Conservation (phyloP, 805 yeast genomes). For the Starmerella tilneyi region DNA sequence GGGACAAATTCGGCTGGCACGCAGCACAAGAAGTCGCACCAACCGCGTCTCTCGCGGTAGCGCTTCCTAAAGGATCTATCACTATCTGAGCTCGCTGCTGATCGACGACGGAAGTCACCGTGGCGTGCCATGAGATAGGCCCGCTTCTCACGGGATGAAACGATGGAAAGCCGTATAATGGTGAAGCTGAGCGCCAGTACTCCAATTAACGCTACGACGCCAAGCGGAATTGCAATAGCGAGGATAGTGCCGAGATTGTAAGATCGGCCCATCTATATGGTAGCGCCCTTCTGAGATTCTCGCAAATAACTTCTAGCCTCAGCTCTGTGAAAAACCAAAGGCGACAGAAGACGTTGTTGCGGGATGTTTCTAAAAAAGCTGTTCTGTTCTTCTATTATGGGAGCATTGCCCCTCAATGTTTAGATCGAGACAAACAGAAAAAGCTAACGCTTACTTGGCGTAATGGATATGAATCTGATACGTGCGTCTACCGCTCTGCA, state of each 20-base stretch:
- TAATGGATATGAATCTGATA: neutral
- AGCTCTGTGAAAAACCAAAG: too few species aligned
- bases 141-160: slow-evolving; percentile 3
- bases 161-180: slow-evolving; percentile 7
- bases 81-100: neutral
- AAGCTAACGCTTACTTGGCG: too few species aligned
- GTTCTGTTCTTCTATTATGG: too few species aligned
- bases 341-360: too few species aligned
- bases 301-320: neutral
- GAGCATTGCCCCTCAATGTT: too few species aligned
- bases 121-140: slow-evolving; percentile 7
- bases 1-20: neutral
- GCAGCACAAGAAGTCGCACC: slow-evolving; percentile 1
- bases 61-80: neutral
- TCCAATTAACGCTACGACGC: slow-evolving; percentile 18
- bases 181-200: slow-evolving; percentile 14
- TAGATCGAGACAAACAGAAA: neutral
- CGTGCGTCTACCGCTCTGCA: slow-evolving; percentile 3
- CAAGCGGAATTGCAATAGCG: slow-evolving; percentile 26
- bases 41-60: neutral
- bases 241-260: slow-evolving; percentile 20
- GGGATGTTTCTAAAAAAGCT: too few species aligned
- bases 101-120: slow-evolving; percentile 11
- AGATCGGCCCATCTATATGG: slow-evolving; percentile 13
- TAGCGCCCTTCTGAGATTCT: neutral